These are phyloP conservation scores for Puccinia novopanici DNA, from an alignment of 1,284 basidiomycete species.

Conservation along the genomic window DNA sequence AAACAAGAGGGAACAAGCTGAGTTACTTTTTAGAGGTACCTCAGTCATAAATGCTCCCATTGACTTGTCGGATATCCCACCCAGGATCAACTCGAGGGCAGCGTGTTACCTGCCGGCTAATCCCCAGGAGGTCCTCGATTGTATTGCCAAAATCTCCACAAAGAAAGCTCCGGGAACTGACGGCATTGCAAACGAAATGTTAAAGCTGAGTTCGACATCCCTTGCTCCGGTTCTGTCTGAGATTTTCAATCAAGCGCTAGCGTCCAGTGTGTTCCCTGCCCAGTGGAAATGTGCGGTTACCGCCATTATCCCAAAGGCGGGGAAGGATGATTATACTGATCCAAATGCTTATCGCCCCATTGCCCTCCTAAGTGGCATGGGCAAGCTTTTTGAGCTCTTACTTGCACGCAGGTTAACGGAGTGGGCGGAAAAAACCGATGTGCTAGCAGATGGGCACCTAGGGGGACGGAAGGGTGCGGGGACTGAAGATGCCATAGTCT, in stretches of 20 bases:
- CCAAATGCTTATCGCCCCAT: slow-evolving; percentile 9
- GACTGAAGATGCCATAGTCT: no score
- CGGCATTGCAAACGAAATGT: no score
- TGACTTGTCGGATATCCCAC: no score
- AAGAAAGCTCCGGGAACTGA: no score
- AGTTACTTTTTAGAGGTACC: no score
- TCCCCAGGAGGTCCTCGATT: no score
- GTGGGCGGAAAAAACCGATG: not conserved
- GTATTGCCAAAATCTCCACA: no score
- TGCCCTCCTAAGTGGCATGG: slow-evolving; percentile 7
- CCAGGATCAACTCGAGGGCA: no score
- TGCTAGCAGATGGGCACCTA: not conserved
- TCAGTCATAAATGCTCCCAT: no score
- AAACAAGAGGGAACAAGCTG: no score
- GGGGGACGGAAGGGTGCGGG: not conserved
- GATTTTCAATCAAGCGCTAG: not conserved
- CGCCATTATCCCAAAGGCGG: slow-evolving; percentile 5
- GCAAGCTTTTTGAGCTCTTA: not conserved
- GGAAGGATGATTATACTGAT: slow-evolving; percentile 21
- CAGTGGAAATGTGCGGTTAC: not conserved
- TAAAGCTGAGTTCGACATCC: no score
- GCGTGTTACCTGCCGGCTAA: no score
- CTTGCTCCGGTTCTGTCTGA: not conserved
- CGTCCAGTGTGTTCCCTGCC: not conserved
- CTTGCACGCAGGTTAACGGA: not conserved